Conservation (phyloP, 2,329 filamentous ascomycete genomes). For the Ascosphaera apis region DNA sequence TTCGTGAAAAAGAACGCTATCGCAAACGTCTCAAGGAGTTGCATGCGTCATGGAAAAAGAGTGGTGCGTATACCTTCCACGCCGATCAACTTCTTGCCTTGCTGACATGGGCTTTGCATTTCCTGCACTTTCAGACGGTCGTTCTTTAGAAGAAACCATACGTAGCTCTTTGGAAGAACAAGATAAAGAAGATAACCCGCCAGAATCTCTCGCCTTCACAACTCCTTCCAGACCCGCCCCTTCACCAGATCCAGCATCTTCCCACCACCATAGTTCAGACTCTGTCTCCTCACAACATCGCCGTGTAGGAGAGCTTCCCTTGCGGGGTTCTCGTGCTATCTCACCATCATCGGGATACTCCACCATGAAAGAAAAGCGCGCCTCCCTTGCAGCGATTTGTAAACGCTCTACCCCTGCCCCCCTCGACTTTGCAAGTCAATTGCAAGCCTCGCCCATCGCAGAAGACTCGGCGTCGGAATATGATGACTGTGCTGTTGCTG, state of each 20-base stretch:
- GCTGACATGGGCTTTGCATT: background rate
- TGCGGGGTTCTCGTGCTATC: background rate
- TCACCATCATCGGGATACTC: background rate
- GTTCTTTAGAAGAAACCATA: background rate
- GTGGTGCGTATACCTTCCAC: background rate
- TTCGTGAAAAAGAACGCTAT: slow-evolving; percentile 91
- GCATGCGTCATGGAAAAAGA: slow-evolving; percentile 10
- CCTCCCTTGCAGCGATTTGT: background rate
- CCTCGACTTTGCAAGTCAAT: background rate
- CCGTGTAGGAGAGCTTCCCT: background rate
- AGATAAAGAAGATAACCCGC: background rate
- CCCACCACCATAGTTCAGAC: too few relatives aligned
- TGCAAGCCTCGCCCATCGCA: background rate
- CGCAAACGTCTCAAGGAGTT: slow-evolving; percentile 71
- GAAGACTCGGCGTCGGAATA: background rate
- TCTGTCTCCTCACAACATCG: too few relatives aligned
- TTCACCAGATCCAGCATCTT: too few relatives aligned
- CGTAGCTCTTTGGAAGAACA: background rate
- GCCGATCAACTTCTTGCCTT: background rate
- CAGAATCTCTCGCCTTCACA: too few relatives aligned
- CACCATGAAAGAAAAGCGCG: background rate
- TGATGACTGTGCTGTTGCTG: background rate
- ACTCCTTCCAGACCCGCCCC: too few relatives aligned
- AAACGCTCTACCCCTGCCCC: background rate
- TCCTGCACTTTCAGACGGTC: background rate